Conservation (phyloP, 129 eudicot genomes). For the Gnaphalium uliginosum region DNA sequence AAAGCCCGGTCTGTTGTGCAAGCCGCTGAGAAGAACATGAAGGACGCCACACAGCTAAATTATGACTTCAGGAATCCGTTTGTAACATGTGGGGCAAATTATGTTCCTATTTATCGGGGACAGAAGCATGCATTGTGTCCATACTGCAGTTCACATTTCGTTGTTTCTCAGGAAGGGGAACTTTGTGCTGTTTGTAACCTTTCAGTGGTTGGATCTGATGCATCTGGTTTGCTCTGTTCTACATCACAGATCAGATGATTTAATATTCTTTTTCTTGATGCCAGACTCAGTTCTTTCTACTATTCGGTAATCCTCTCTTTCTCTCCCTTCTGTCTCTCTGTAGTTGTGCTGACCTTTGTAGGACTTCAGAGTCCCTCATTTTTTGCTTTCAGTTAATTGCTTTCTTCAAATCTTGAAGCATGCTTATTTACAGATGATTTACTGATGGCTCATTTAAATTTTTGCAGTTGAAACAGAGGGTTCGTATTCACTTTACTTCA, state of each 20-base stretch:
- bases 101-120: slow-evolving; percentile 60
- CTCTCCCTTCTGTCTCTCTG: background rate
- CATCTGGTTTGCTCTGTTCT: slow-evolving; percentile 63
- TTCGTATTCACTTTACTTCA: background rate
- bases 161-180: slow-evolving; percentile 50
- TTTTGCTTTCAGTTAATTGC: too few relatives aligned
- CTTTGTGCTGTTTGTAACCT: slow-evolving; percentile 59
- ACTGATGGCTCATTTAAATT: background rate
- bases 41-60: slow-evolving; percentile 43
- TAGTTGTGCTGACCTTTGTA: too few relatives aligned
- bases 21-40: slow-evolving; percentile 62
- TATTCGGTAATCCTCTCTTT: slow-evolving; percentile 18
- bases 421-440: background rate
- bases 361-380: too few relatives aligned
- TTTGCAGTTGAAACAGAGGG: background rate
- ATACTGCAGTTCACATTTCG: slow-evolving; percentile 56
- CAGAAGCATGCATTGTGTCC: slow-evolving; percentile 62
- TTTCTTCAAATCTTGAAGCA: background rate
- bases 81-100: slow-evolving; percentile 63
- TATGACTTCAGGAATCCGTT: slow-evolving; percentile 68
- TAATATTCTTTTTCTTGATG: background rate
- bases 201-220: slow-evolving; percentile 56
- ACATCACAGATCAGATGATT: slow-evolving; percentile 55
- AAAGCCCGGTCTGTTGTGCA: slow-evolving; percentile 54
- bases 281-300: background rate